Evolutionary conservation across 305 asterid genomes (phyloP), one percentile per base, ranked within the genome.

Genomic region (Solanum hybrid): DNA sequence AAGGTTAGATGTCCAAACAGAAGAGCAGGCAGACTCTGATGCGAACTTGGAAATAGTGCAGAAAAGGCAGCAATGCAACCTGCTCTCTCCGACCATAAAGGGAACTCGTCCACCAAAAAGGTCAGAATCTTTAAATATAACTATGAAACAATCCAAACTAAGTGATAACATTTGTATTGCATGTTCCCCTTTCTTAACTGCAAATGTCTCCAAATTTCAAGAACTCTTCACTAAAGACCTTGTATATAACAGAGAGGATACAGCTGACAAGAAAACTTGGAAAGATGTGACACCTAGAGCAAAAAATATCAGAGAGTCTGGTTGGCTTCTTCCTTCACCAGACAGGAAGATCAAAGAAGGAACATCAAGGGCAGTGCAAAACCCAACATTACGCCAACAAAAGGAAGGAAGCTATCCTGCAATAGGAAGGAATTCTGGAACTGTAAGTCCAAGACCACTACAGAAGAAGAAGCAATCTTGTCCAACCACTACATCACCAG

Each of bases 361-460:
- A 90, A 69, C 86, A 82, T 24, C 90, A 71, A 94, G 88, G 88
- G 78, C 85, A 86, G 91, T 79, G 84, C 92, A 90, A 91, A 89
- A 87, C 91, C 73, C 88, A 75, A 91, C 86, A 88, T 92, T 88
- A 35, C 92, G 93, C 80, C 94, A 88, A 77, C 90, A 87, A 90
- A 88, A 86, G 89, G 93, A 89, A 89, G 92, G 91, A 71, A 90
- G 89, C 80, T 80, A 81, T 90, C 88, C 90, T 72, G 91, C 91
- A 78, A 88, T 93, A 26, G 93, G 92, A 35, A 94, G 92, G 92
- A 94, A 72, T 90, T 91, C 92, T 69, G 95, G 94, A 91, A 56
- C 92, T 79, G 91, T 24, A 88, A 95, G 97, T 90, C 96, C 97
- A 89, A 93, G 97, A 90, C 89, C 91, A 77, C 95, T 91, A 88